A percentile compares a stretch with the other conserved stretches of the same genome.
Conservation (phyloP, 768 basidiomycete species). For the Lactifluus pinguis region DNA sequence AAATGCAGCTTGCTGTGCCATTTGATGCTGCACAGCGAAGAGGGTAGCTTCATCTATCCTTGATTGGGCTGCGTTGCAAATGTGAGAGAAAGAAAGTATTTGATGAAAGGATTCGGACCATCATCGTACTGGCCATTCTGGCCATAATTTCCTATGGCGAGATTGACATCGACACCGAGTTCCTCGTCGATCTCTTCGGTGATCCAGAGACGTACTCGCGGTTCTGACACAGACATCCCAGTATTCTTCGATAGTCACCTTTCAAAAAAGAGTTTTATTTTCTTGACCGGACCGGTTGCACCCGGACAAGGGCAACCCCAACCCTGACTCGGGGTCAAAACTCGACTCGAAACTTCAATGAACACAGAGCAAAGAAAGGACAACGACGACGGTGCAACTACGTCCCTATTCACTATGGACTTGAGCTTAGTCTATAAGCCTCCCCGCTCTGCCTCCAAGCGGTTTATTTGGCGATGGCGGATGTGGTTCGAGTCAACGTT, state of each 20-base stretch:
- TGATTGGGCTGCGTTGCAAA: constrained; percentile 33
- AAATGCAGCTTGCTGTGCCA: constrained; percentile 76
- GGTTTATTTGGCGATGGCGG: constrained; percentile 41
- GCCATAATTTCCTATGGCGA: constrained; percentile 62
- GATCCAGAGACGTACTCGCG: constrained; percentile 66
- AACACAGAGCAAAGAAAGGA: constrained; percentile 4
- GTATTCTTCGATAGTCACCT: no score
- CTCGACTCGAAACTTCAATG: background rate
- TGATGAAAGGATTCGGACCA: constrained; percentile 29
- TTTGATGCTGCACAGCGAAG: constrained; percentile 70
- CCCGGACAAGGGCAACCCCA: background rate
- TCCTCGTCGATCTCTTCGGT: constrained; percentile 78
- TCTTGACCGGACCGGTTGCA: background rate
- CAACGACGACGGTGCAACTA: background rate
- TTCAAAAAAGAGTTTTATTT: background rate
- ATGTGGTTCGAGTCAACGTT: constrained; percentile 52
- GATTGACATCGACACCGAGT: constrained; percentile 54
- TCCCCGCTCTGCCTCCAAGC: constrained; percentile 19
- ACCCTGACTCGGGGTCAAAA: no score
- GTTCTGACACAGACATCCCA: constrained; percentile 40
- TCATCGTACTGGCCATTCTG: constrained; percentile 61
- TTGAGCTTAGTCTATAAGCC: constrained; percentile 23
- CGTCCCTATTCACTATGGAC: constrained; percentile 21
- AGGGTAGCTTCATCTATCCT: constrained; percentile 65
- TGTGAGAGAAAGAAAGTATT: background rate